Evolutionary conservation across 768 basidiomycete genomes (phyloP), one percentile per base, ranked within the genome.

Genomic region (Gloeostereum incarnatum): DNA sequence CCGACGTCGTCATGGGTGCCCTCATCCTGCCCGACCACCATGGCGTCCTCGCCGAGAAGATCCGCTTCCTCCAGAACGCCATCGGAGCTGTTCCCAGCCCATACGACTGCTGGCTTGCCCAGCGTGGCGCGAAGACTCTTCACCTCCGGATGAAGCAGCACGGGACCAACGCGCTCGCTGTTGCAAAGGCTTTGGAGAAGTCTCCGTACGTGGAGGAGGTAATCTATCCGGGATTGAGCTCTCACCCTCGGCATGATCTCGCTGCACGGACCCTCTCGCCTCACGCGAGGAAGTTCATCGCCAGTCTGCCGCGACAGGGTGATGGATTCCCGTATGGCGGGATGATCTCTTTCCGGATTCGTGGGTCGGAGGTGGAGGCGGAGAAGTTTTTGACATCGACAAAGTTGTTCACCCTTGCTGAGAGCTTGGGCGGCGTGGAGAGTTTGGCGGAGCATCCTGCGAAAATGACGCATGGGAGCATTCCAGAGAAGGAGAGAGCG

Each of bases 401-500:
- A 3, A 57, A 73, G 19, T 53, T 93, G 23, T 91, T 92, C 51
- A 70, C 79, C 18, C 66, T 97, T 9, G 93, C 92, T 1, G 92
- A 93, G 69, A 80, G 76, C 18, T 60, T 97, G 4, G 94, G 94
- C 1, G 94, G 92, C 0, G 88, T 96, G 4, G 94, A 98, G 69
- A 83, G 79, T 55, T 60, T 97, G 23, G 85, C 86, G 0, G 92
- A 97, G 57, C 69, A 85, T 31, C 93, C 92, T 0, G 77, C 80
- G 31, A 64, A 67, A 59, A 96, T 96, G 92, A 94, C 90, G 6
- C 93, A 96, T 55, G 80, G 75, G 2, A 73, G 73, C 35, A 76
- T 89, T 34, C 81, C 87, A 0, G 68, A 70, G 18, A 75, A 58
- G 1, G 82, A 87, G 57, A 65, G 89, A 8, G 73, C 64, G 20